These are phyloP conservation scores for Neocatenulostroma microsporum DNA, from an alignment of 2,329 filamentous ascomycete species.

Conservation along the genomic window DNA sequence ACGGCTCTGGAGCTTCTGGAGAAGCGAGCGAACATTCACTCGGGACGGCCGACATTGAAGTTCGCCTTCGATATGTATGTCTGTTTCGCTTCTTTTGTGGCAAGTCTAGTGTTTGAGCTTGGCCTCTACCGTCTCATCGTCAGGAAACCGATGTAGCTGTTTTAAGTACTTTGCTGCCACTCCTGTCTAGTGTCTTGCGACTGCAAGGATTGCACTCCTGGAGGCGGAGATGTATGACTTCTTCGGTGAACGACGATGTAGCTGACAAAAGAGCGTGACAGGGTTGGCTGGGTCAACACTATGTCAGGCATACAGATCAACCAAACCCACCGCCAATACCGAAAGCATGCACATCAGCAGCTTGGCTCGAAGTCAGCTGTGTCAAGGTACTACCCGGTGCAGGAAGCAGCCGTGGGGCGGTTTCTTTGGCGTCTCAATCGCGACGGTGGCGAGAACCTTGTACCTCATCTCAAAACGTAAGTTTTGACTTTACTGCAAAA, in stretches of 20 bases:
- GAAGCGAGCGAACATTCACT: conserved; percentile 30
- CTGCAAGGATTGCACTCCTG: no score
- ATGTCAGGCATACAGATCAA: conserved; percentile 18
- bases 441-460: conserved; percentile 31
- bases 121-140: no score
- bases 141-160: no score
- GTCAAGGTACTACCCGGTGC: conserved; percentile 34
- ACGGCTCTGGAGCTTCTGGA: conserved; percentile 35
- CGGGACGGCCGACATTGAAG: conserved; percentile 28
- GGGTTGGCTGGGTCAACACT: conserved; percentile 32
- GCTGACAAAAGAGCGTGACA: no score
- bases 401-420: conserved; percentile 39
- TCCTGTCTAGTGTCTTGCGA: no score
- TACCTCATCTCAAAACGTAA: conserved; percentile 39
- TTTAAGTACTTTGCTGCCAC: no score
- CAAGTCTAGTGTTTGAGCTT: no score
- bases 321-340: conserved; percentile 30
- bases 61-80: conserved; percentile 15
- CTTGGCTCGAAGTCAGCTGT: conserved; percentile 38
- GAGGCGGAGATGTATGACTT: no score
- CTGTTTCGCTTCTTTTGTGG: no score
- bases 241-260: no score
- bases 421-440: conserved; percentile 38
- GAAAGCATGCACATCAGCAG: conserved; percentile 40
- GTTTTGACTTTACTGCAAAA: background rate